Percentiles rank a stretch among this genome's conserved stretches.
Evolutionary conservation across 352 stramenopile genomes (phyloP).

Genomic region (Blastocystis sp.): DNA sequence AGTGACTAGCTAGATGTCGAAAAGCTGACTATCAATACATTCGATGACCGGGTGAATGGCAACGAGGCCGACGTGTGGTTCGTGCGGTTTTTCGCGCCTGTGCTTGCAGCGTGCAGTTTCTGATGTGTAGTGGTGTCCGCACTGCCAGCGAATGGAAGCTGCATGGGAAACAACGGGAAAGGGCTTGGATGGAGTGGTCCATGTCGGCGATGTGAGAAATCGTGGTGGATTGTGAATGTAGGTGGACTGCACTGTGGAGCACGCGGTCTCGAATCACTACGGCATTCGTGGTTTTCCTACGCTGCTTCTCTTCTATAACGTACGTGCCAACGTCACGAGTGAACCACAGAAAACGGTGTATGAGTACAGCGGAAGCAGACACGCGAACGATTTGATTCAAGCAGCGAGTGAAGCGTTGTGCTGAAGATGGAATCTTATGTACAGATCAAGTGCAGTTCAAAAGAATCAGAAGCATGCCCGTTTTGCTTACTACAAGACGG

Average conservation of each 20-base stretch:
- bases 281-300: constrained; percentile 11
- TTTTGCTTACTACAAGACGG: neutral
- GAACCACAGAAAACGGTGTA: constrained; percentile 3
- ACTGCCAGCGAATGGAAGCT: constrained; percentile 29
- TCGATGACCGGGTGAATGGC: neutral
- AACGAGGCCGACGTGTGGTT: constrained; percentile 33
- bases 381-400: neutral
- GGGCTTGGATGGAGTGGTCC: neutral
- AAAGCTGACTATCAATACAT: neutral
- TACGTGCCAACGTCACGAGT: neutral
- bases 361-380: constrained; percentile 2
- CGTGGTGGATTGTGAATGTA: neutral
- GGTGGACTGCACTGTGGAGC: constrained; percentile 41
- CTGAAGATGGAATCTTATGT: neutral
- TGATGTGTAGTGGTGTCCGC: constrained; percentile 50
- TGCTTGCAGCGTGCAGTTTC: neutral
- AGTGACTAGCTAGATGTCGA: constrained; percentile 12
- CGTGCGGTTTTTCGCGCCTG: constrained; percentile 60
- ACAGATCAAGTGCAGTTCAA: neutral
- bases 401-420: neutral
- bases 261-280: neutral
- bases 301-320: constrained; percentile 28
- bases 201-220: constrained; percentile 15
- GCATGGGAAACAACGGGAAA: neutral
- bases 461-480: neutral